These are phyloP conservation scores for Athelia psychrophila DNA, from an alignment of 1,284 basidiomycete genomes.

Conservation along the genomic window DNA sequence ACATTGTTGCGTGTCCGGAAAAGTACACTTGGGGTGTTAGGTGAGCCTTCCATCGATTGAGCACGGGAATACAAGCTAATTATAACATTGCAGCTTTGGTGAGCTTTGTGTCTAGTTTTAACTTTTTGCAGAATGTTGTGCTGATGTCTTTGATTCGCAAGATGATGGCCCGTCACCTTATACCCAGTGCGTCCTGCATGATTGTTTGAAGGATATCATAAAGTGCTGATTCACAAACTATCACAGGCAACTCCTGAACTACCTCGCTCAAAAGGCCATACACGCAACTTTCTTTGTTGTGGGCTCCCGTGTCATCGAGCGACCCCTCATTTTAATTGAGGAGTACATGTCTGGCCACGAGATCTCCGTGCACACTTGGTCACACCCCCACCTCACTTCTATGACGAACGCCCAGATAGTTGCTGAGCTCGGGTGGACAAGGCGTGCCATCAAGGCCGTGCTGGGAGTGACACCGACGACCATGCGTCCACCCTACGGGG, in stretches of 20 bases:
- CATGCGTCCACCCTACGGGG: conserved; percentile 62
- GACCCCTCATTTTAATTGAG: conserved; percentile 73
- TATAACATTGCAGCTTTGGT: not conserved
- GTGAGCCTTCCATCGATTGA: conserved; percentile 24
- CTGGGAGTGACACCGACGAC: conserved; percentile 80
- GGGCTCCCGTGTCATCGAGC: conserved; percentile 85
- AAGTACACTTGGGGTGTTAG: conserved; percentile 81
- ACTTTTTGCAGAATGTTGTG: too few species aligned
- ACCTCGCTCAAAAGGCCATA: conserved; percentile 63
- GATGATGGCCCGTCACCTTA: conserved; percentile 85
- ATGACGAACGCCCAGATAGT: conserved; percentile 87
- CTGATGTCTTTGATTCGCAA: too few species aligned
- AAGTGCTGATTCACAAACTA: conserved; percentile 10
- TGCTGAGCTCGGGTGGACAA: conserved; percentile 92
- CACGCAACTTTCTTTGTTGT: conserved; percentile 91
- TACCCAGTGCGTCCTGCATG: conserved; percentile 30
- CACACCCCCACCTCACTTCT: conserved; percentile 73
- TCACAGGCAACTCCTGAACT: conserved; percentile 62
- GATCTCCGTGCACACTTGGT: conserved; percentile 74
- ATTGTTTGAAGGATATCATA: conserved; percentile 16
- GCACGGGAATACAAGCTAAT: too few species aligned
- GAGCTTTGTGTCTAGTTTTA: conserved; percentile 43
- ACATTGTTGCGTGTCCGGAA: conserved; percentile 76
- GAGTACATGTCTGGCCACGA: conserved; percentile 88
- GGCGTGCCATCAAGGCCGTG: conserved; percentile 74